Evolutionary conservation across 2,329 filamentous ascomycete genomes (phyloP), one percentile per base, ranked within the genome.

Genomic region (Chaetomiaceae sp.): DNA sequence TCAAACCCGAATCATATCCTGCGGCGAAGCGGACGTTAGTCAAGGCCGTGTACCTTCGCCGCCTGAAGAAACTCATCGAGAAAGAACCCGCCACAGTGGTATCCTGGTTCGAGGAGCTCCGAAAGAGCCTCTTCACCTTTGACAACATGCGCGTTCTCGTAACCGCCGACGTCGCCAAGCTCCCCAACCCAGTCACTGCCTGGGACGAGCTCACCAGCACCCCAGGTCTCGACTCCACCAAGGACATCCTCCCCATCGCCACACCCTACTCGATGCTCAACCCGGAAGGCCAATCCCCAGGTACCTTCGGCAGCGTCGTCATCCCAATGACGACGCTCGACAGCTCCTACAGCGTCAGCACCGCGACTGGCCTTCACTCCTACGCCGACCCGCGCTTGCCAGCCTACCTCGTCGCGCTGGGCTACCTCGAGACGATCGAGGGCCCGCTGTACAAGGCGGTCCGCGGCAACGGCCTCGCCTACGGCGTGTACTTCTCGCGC

Each of bases 401-500:
- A 0, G 85, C 91, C 2, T 78, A 96, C 47, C 82, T 95, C 68
- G 91, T 99, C 7, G 90, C 92, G 1, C 82, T 90, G 45, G 85
- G 90, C 18, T 97, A 96, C 66, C 85, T 99, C 56, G 91, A 96
- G 66, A 85, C 90, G 1, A 87, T 95, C 16, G 94, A 99, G 70
- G 94, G 94, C 0, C 94, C 94, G 0, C 81, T 99, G 29, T 97
- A 94, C 92, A 87, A 87, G 58, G 89, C 90, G 0, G 88, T 97
- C 44, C 89, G 94, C 42, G 94, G 94, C 51, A 94, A 89, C 38
- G 94, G 94, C 40, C 84, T 97, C 48, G 94, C 94, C 0, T 99
- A 99, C 66, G 91, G 91, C 48, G 86, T 87, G 1, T 83, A 80
- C 62, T 95, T 97, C 65, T 79, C 79, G 40, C 85, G 87, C 41